Base-by-base conservation (phyloP, 1,284 basidiomycete genomes). In the Ganoderma boninense region DNA sequence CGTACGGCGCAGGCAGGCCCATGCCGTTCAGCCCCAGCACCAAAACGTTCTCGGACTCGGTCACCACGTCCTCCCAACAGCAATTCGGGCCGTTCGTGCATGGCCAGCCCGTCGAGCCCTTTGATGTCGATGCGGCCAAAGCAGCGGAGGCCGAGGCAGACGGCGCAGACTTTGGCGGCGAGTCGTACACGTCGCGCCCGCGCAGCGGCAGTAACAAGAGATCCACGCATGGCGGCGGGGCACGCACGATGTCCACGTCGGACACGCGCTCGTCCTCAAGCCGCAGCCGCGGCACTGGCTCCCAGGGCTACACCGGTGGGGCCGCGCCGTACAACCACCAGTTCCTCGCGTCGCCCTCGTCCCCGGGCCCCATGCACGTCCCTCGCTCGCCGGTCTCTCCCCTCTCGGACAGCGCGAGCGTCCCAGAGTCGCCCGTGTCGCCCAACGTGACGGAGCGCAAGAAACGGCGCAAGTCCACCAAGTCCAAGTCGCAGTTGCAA, bases 121-220 rank as follows among this genome's bases (percentile, higher is more conserved):
- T 73, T 70, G 72, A 71, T 64, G 69, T 68, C 59, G 68, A 68
- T 67, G 69, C 71, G 13, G 70, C 69, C 32, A 64, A 66, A 13
- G 79, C 76, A 10, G 86, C 85, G 1, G 82, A 80, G 1, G 75
- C 71, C 0, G 86, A 86, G 1, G 85, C 80, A 1, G 89, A 86
- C 10, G 85, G 83, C 54, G 89, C 87, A 0, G 91, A 92, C 78
- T 83, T 92, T 26, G 91, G 87, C 61, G 91, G 86, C 0, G 85
- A 83, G 52, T 72, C 85, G 2, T 92, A 92, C 76, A 77, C 86
- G 1, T 57, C 67, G 35, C 82, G 85, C 60, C 79, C 79, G 2
- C 70, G 73, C 29, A 64, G 56, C 49, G 35, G n/a, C 69, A 72
- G 74, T 8, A 74, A 79, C 11, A 35, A 35, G 35, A 65, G 59